These are phyloP conservation scores for Cinchona pubescens DNA, from an alignment of 257 asterid genomes.

Conservation along the genomic window DNA sequence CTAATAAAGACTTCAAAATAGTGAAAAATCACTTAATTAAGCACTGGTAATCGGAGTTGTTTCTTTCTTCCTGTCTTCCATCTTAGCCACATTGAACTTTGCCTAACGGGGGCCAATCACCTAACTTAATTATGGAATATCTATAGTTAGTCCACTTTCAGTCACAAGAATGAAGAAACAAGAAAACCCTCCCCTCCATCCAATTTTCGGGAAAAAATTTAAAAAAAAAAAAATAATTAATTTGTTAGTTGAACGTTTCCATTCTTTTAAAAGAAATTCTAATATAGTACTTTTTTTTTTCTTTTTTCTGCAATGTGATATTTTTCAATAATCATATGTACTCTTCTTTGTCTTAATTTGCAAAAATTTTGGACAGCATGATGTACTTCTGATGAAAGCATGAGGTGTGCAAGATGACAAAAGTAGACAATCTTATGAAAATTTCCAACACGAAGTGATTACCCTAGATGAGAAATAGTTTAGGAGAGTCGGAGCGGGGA, in stretches of 20 bases:
- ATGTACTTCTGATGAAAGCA: conserved; percentile 30
- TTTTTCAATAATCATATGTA: no score
- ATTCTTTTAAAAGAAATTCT: no score
- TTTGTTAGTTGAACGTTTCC: neutral
- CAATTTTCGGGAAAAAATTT: neutral
- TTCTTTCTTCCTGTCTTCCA: neutral
- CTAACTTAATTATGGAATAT: neutral
- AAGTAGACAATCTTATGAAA: conserved; percentile 26
- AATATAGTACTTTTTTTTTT: no score
- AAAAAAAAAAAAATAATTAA: neutral
- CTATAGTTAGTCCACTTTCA: neutral
- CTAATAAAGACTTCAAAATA: neutral
- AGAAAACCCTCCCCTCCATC: neutral
- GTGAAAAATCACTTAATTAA: neutral
- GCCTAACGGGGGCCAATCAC: neutral
- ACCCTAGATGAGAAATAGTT: conserved; percentile 14
- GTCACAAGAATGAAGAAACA: neutral
- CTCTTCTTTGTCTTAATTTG: no score
- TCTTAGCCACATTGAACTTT: conserved; percentile 2
- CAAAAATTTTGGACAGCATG: conserved; percentile 14
- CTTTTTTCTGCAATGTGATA: no score
- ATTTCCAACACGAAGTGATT: conserved; percentile 29
- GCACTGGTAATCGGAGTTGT: neutral
- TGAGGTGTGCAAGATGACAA: conserved; percentile 45
- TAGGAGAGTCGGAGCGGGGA: neutral